Percentiles rank a stretch among this genome's conserved stretches.
phyloP scores from a whole-genome alignment of 208 protist species.

The Crithidia brevicula region DNA sequence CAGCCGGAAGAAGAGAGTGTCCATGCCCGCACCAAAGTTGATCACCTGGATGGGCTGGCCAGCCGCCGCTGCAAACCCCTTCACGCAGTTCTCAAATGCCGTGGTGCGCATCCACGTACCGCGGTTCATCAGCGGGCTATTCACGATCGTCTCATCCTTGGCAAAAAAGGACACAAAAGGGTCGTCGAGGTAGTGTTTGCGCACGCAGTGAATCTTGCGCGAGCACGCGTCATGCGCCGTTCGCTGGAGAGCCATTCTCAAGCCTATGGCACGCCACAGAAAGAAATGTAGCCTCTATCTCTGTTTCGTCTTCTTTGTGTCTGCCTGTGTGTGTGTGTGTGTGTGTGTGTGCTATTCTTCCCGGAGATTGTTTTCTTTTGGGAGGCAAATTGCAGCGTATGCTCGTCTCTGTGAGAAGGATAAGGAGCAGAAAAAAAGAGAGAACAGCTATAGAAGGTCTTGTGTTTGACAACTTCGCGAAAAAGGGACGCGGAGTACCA shows the following conservation, averaged over 20 bases:
- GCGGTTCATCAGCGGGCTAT: conserved; percentile 93
- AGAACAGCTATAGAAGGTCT: too few species aligned
- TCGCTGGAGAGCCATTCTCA: conserved; percentile 79
- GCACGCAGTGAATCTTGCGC: conserved; percentile 88
- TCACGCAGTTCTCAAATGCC: conserved; percentile 81
- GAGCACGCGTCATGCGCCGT: conserved; percentile 91
- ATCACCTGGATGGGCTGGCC: conserved; percentile 82
- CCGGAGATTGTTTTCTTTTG: too few species aligned
- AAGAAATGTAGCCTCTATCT: too few species aligned
- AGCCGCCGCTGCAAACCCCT: conserved; percentile 46
- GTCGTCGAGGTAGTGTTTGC: conserved; percentile 86
- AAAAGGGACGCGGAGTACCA: too few species aligned
- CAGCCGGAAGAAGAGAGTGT: conserved; percentile 92
- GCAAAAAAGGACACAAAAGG: conserved; percentile 84
- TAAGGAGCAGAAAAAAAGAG: too few species aligned
- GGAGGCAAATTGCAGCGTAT: too few species aligned
- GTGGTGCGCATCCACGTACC: conserved; percentile 89
- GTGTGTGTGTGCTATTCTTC: too few species aligned
- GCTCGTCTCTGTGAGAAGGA: too few species aligned
- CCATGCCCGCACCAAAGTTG: conserved; percentile 86
- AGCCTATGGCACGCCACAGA: too few species aligned
- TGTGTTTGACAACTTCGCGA: not conserved
- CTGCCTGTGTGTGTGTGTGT: not conserved
- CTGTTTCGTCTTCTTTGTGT: too few species aligned
- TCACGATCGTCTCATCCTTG: conserved; percentile 85